Percentiles rank a stretch among this genome's conserved stretches.
Evolutionary conservation across 495 filamentous ascomycete genomes (phyloP).

Genomic region (Aspergillus asperescens): DNA sequence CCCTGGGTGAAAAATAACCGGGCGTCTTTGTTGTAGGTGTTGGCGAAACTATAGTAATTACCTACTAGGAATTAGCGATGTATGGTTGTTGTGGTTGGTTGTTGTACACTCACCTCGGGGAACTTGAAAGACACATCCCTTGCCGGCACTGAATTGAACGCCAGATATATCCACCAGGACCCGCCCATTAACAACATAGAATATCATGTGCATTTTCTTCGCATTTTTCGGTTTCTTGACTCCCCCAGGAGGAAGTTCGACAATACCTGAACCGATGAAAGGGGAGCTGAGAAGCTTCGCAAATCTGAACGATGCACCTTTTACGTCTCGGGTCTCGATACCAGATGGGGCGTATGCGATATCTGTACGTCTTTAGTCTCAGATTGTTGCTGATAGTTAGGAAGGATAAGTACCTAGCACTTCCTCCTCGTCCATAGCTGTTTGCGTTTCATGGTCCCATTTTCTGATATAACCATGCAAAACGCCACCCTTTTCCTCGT

Average conservation of each 20-base stretch:
- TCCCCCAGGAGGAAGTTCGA: slow-evolving; percentile 76
- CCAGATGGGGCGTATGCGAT: slow-evolving; percentile 71
- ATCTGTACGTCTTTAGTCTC: slow-evolving; percentile 32
- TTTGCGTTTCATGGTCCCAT: slow-evolving; percentile 50
- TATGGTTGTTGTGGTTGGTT: background rate
- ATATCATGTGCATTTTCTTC: slow-evolving; percentile 90
- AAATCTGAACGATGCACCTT: slow-evolving; percentile 71
- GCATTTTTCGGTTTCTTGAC: slow-evolving; percentile 85
- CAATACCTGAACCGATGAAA: slow-evolving; percentile 82
- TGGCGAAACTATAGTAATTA: slow-evolving; percentile 79
- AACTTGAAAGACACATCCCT: slow-evolving; percentile 87
- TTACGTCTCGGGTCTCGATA: slow-evolving; percentile 70
- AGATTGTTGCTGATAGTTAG: background rate
- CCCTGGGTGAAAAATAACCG: slow-evolving; percentile 84
- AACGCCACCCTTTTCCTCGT: slow-evolving; percentile 57
- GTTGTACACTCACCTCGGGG: slow-evolving; percentile 67
- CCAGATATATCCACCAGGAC: slow-evolving; percentile 68
- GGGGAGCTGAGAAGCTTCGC: slow-evolving; percentile 77
- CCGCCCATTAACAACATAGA: slow-evolving; percentile 77
- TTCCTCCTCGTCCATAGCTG: slow-evolving; percentile 52
- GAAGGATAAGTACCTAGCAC: slow-evolving; percentile 44
- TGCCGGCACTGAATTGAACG: slow-evolving; percentile 75
- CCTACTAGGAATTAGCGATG: slow-evolving; percentile 41
- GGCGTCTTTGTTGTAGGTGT: slow-evolving; percentile 59
- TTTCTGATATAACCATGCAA: slow-evolving; percentile 52